These are phyloP conservation scores for Quercus tomentella DNA, from an alignment of 331 rosid species.

Conservation along the genomic window DNA sequence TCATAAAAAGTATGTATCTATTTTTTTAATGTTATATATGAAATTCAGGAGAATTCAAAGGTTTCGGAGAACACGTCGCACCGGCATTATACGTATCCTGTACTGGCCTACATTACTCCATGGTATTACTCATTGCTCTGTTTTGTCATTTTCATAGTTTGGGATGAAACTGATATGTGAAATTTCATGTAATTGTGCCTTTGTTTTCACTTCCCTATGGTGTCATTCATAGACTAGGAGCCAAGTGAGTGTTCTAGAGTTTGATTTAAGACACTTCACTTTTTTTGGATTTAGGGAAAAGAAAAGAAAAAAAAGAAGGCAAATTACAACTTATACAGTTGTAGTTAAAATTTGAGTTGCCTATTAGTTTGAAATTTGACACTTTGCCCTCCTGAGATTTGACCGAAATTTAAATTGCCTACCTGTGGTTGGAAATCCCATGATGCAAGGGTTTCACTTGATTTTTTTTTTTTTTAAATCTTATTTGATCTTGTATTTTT, in stretches of 20 bases:
- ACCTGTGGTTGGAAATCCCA: accelerated
- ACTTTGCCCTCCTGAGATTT: too few species aligned
- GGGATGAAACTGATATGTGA: not conserved
- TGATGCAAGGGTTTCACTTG: accelerated
- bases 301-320: not conserved
- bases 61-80: conserved; percentile 52
- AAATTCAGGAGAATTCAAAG: conserved; percentile 57
- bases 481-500: too few species aligned
- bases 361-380: too few species aligned
- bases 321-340: too few species aligned
- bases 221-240: not conserved
- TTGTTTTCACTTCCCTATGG: not conserved
- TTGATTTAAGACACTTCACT: not conserved
- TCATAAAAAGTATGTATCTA: not conserved
- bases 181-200: not conserved
- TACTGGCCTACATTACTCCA: conserved; percentile 89
- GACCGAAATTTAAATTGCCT: too few species aligned
- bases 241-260: not conserved
- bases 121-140: conserved; percentile 51
- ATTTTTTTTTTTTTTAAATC: too few species aligned
- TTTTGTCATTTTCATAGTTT: not conserved
- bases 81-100: conserved; percentile 64
- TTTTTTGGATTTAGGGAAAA: not conserved
- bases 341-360: too few species aligned
- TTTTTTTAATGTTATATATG: not conserved